phyloP scores from a whole-genome alignment of 1,284 basidiomycete species.

The Binderoboletus segoi region DNA sequence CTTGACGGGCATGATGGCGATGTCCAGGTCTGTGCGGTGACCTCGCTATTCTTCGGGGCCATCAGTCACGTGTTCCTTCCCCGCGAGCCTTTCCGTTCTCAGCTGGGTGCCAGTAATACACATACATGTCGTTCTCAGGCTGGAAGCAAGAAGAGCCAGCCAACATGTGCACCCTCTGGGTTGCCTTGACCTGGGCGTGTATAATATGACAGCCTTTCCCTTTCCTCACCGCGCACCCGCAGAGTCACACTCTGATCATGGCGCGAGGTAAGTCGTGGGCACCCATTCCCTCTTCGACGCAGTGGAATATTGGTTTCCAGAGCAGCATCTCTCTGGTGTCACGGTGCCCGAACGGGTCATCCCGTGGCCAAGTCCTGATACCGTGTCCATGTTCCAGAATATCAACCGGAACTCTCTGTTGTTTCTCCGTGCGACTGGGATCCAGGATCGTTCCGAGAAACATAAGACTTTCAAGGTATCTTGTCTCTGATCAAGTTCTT shows the following conservation, averaged over 20 bases:
- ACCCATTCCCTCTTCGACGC: not conserved
- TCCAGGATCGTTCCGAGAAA: constrained; percentile 8
- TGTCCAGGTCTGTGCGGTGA: constrained; percentile 12
- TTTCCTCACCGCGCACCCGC: too few relatives aligned
- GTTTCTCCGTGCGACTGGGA: constrained; percentile 10
- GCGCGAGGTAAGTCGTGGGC: constrained; percentile 1
- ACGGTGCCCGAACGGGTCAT: not conserved
- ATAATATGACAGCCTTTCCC: not conserved
- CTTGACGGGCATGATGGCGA: constrained; percentile 27
- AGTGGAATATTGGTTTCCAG: not conserved
- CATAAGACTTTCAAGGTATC: constrained; percentile 15
- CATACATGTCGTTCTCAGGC: not conserved
- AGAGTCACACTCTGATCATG: not conserved
- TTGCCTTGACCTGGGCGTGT: not conserved
- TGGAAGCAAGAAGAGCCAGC: not conserved
- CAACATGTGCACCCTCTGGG: not conserved
- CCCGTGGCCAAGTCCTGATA: constrained; percentile 5
- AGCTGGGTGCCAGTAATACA: too few relatives aligned
- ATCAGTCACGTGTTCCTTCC: constrained; percentile 20
- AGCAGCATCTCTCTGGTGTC: not conserved
- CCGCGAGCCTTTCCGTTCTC: too few relatives aligned
- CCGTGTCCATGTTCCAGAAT: not conserved
- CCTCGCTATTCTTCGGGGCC: constrained; percentile 4
- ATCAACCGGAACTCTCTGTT: not conserved
- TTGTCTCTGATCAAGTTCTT: not conserved